Percentiles rank a stretch among this genome's conserved stretches.
phyloP scores from a whole-genome alignment of 2,329 filamentous ascomycete species.

The Rutstroemia sp. region DNA sequence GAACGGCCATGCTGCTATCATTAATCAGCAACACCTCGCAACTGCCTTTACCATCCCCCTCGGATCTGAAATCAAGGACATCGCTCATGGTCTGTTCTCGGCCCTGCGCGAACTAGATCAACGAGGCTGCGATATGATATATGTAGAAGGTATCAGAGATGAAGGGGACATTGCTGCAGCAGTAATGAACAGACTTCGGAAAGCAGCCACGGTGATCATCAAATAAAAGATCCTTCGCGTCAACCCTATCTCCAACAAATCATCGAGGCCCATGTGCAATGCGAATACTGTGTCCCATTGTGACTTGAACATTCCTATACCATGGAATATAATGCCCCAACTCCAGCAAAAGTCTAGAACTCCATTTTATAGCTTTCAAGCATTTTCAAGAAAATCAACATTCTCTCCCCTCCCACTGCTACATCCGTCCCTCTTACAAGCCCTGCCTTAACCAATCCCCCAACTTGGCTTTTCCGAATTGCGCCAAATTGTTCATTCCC shows the following conservation, averaged over 20 bases:
- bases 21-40: constrained; percentile 10
- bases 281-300: background rate
- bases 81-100: constrained; percentile 83
- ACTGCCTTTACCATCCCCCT: constrained; percentile 59
- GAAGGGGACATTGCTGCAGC: constrained; percentile 78
- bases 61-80: constrained; percentile 60
- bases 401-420: background rate
- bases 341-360: constrained; percentile 4
- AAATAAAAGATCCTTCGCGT: background rate
- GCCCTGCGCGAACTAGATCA: constrained; percentile 80
- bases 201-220: constrained; percentile 53
- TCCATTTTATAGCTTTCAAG: constrained; percentile 3
- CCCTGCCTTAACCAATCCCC: constrained; percentile 87
- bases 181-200: constrained; percentile 76
- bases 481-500: constrained; percentile 86
- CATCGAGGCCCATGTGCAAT: too few species aligned
- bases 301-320: constrained; percentile 6
- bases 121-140: constrained; percentile 71
- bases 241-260: too few species aligned
- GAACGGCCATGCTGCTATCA: background rate
- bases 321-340: constrained; percentile 7
- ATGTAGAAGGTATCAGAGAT: constrained; percentile 81
- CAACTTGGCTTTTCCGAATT: constrained; percentile 87
- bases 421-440: constrained; percentile 41
- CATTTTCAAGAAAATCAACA: background rate